Evolutionary conservation across 2,329 filamentous ascomycete genomes (phyloP).

Genomic region (Pseudonectria foliicola): DNA sequence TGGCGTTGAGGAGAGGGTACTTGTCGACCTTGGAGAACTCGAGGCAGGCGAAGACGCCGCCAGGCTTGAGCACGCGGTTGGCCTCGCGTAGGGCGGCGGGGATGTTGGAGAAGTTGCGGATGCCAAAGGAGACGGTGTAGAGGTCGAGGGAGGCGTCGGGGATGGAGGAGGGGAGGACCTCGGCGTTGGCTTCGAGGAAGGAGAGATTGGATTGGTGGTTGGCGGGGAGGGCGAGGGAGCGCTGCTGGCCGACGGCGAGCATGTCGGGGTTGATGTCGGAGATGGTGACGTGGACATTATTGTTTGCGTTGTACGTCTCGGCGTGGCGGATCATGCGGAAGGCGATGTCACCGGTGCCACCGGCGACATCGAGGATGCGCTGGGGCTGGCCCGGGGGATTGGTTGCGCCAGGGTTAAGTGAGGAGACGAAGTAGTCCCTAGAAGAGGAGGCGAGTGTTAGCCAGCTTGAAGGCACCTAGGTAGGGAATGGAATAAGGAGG

Average conservation of each 20-base stretch:
- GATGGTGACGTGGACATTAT: slow-evolving; percentile 76
- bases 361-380: slow-evolving; percentile 90
- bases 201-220: slow-evolving; percentile 51
- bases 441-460: slow-evolving; percentile 9
- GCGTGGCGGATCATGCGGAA: slow-evolving; percentile 92
- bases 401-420: slow-evolving; percentile 71
- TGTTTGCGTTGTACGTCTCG: slow-evolving; percentile 68
- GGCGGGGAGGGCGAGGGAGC: slow-evolving; percentile 53
- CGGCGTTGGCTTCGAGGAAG: slow-evolving; percentile 89
- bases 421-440: slow-evolving; percentile 84
- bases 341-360: slow-evolving; percentile 94
- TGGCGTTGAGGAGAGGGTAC: slow-evolving; percentile 67
- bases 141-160: slow-evolving; percentile 72
- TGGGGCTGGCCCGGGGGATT: slow-evolving; percentile 40
- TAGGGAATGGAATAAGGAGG: too few relatives aligned
- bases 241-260: slow-evolving; percentile 80
- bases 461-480: neutral
- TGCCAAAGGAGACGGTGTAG: slow-evolving; percentile 96
- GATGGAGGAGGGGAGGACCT: slow-evolving; percentile 58
- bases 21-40: slow-evolving; percentile 84
- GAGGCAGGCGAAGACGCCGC: slow-evolving; percentile 91
- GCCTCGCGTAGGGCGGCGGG: slow-evolving; percentile 76
- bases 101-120: slow-evolving; percentile 94
- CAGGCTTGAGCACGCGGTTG: slow-evolving; percentile 81
- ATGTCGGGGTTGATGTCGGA: slow-evolving; percentile 95